Evolutionary conservation across 352 stramenopile species (phyloP).

Genomic region (Globisporangium solare): DNA sequence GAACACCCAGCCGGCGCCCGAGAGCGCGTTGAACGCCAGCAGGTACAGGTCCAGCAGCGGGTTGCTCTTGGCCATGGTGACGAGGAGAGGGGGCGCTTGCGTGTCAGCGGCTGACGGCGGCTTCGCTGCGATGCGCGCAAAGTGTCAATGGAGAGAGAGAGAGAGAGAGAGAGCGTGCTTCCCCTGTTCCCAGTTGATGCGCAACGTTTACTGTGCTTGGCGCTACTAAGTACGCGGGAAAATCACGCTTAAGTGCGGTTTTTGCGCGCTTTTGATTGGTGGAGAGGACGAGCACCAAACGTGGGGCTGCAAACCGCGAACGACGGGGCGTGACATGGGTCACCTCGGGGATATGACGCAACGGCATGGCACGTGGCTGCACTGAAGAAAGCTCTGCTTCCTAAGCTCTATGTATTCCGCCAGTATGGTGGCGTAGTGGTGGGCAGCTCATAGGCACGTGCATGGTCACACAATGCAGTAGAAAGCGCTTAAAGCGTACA

Average conservation of each 20-base stretch:
- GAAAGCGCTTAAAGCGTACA: neutral
- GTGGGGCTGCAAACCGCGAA: constrained; percentile 9
- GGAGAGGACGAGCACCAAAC: neutral
- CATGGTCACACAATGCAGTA: neutral
- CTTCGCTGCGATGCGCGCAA: constrained; percentile 1
- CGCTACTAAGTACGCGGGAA: neutral
- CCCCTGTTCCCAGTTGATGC: constrained; percentile 1
- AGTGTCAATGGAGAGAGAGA: neutral
- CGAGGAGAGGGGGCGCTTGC: constrained; percentile 1
- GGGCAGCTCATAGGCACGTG: neutral
- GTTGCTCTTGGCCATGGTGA: constrained; percentile 56
- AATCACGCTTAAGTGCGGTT: neutral
- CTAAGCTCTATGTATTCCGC: neutral
- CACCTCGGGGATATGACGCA: constrained; percentile 8
- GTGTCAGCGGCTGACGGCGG: constrained; percentile 11
- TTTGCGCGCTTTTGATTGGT: constrained; percentile 2
- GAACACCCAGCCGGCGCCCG: constrained; percentile 64
- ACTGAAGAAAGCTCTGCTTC: too few species aligned
- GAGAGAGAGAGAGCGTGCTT: neutral
- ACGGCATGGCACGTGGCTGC: too few species aligned
- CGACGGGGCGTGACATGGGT: constrained; percentile 12
- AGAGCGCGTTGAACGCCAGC: constrained; percentile 68
- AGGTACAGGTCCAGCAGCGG: constrained; percentile 67
- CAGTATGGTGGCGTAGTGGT: neutral
- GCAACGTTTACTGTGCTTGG: neutral